These are phyloP conservation scores for Chaetomiaceae sp. DNA, from an alignment of 2,329 filamentous ascomycete species.

Conservation along the genomic window DNA sequence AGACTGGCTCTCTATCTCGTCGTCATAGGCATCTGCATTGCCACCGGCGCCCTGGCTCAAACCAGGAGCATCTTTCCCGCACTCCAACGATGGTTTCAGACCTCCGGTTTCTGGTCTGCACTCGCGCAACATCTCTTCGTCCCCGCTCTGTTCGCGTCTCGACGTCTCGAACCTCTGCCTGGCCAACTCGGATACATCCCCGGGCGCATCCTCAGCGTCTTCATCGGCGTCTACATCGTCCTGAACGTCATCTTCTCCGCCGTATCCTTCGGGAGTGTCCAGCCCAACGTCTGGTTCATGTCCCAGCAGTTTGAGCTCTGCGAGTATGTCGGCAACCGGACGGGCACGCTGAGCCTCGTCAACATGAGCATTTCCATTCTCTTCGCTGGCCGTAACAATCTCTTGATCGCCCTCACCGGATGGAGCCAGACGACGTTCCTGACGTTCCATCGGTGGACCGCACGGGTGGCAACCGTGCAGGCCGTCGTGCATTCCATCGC, in stretches of 20 bases:
- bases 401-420: not conserved
- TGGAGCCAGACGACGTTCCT: slow-evolving; percentile 8
- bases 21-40: not conserved
- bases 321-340: slow-evolving; percentile 5
- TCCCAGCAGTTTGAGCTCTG: not conserved
- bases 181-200: not conserved
- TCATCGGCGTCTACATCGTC: not conserved
- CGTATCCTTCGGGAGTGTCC: not conserved
- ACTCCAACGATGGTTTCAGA: not conserved
- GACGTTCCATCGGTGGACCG: slow-evolving; percentile 2
- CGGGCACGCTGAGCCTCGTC: slow-evolving; percentile 1
- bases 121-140: not conserved
- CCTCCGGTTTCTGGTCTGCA: not conserved
- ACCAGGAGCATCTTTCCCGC: not conserved
- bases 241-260: slow-evolving; percentile 3
- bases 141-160: not conserved
- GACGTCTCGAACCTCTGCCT: not conserved
- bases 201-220: not conserved
- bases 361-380: slow-evolving; percentile 5
- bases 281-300: not conserved
- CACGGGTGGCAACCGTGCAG: not conserved
- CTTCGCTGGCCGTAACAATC: slow-evolving; percentile 7
- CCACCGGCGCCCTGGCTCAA: not conserved
- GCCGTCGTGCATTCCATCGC: slow-evolving; percentile 1
- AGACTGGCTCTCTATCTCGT: not conserved